Evolutionary conservation across 805 yeast species (phyloP).

Genomic region (Metschnikowia kunwiensis): DNA sequence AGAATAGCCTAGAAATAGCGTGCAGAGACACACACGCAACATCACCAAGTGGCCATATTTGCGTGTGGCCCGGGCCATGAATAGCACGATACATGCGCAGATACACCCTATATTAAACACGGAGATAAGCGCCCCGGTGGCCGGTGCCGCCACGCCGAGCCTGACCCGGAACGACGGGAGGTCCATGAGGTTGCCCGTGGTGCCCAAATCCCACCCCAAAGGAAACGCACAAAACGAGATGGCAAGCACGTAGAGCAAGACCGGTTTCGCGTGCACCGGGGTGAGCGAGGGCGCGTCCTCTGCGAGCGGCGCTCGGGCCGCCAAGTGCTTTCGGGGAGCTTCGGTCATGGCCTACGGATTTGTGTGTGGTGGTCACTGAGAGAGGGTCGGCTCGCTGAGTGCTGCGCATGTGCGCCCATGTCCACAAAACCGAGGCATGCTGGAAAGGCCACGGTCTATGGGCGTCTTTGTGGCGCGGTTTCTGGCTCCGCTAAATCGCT

Average conservation of each 20-base stretch:
- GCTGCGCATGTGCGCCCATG: too few relatives aligned
- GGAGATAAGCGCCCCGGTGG: constrained; percentile 7
- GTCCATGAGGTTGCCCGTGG: constrained; percentile 13
- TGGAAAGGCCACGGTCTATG: too few relatives aligned
- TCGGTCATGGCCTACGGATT: too few relatives aligned
- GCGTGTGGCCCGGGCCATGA: constrained; percentile 1
- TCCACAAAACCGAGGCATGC: too few relatives aligned
- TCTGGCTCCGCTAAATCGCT: too few relatives aligned
- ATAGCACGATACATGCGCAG: constrained; percentile 7
- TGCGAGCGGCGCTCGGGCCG: constrained; percentile 5
- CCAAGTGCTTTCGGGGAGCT: constrained; percentile 5
- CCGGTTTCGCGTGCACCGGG: constrained; percentile 1
- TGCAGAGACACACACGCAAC: constrained; percentile 4
- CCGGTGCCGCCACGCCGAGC: constrained; percentile 4
- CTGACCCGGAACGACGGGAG: constrained; percentile 10
- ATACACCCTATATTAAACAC: constrained; percentile 12
- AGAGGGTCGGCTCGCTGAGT: too few relatives aligned
- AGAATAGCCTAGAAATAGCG: constrained; percentile 5
- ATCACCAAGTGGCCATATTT: constrained; percentile 6
- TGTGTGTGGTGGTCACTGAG: too few relatives aligned
- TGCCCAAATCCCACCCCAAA: constrained; percentile 15
- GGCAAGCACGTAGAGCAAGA: constrained; percentile 4
- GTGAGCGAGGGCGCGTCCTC: neutral
- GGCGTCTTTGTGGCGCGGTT: too few relatives aligned
- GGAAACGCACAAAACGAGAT: constrained; percentile 12